Evolutionary conservation across 306 rosid species (phyloP).

Genomic region (Cucurbita moschata): DNA sequence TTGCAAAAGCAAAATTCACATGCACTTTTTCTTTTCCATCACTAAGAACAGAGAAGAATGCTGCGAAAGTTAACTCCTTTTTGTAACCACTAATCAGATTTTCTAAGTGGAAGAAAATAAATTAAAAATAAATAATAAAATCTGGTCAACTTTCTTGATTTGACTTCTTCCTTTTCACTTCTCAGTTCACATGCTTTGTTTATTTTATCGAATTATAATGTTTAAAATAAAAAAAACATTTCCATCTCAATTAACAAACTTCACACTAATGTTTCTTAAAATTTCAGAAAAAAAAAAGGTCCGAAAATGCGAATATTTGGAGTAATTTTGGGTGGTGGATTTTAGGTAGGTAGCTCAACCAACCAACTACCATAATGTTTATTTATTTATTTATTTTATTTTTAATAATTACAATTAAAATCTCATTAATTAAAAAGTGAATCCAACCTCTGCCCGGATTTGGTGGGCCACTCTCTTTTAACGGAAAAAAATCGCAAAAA

Average conservation of each 20-base stretch:
- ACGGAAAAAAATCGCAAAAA: not conserved
- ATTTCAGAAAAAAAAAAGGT: not conserved
- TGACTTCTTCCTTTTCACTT: not conserved
- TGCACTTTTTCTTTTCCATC: not conserved
- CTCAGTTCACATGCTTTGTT: not conserved
- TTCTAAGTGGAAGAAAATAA: not conserved
- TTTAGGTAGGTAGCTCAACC: not conserved
- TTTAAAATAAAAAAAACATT: too few relatives aligned
- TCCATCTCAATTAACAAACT: too few relatives aligned
- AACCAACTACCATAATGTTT: not conserved
- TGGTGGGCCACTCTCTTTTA: not conserved
- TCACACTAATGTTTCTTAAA: not conserved
- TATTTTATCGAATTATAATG: too few relatives aligned
- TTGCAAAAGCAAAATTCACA: conserved; percentile 1
- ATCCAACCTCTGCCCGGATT: not conserved
- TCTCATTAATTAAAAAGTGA: not conserved
- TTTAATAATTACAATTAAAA: not conserved
- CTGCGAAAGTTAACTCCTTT: not conserved
- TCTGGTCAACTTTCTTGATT: not conserved
- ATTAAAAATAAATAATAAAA: not conserved
- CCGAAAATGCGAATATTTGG: not conserved
- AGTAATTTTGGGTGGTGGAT: not conserved
- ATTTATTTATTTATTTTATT: not conserved
- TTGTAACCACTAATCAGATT: not conserved
- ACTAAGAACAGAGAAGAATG: not conserved